phyloP scores from a whole-genome alignment of 1,284 basidiomycete genomes.

The Trametes hirsuta region DNA sequence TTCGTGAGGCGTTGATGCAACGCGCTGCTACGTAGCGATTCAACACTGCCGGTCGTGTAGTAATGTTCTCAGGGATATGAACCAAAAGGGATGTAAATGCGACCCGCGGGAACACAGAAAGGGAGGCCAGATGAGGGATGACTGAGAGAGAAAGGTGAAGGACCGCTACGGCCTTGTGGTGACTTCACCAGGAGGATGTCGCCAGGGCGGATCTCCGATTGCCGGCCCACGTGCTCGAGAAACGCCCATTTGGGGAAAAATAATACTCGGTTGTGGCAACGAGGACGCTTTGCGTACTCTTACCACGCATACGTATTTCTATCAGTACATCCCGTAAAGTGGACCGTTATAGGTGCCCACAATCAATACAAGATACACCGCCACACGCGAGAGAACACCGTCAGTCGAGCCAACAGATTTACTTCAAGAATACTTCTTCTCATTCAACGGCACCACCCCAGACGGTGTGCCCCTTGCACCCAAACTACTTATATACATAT shows the following conservation, averaged over 20 bases:
- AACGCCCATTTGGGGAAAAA: background rate
- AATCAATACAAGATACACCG: no score
- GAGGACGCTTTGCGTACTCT: no score
- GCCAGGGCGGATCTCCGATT: background rate
- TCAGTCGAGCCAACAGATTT: no score
- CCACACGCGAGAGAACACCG: no score
- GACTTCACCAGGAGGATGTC: constrained; percentile 11
- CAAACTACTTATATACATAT: constrained; percentile 8
- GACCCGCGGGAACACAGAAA: background rate
- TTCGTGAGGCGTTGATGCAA: background rate
- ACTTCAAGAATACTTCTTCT: background rate
- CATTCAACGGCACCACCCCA: background rate
- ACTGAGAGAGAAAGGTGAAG: background rate
- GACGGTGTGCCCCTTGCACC: background rate
- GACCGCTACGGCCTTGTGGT: background rate
- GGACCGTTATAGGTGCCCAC: no score
- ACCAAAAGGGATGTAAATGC: background rate
- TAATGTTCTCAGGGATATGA: background rate
- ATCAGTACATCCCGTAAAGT: no score
- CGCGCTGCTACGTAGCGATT: background rate
- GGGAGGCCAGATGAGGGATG: background rate
- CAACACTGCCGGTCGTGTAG: background rate
- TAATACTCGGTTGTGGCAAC: background rate
- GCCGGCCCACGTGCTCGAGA: constrained; percentile 10
- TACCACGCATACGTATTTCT: no score